Conservation (phyloP, 2,329 filamentous ascomycete genomes). For the Monilinia vaccinii-corymbosi region DNA sequence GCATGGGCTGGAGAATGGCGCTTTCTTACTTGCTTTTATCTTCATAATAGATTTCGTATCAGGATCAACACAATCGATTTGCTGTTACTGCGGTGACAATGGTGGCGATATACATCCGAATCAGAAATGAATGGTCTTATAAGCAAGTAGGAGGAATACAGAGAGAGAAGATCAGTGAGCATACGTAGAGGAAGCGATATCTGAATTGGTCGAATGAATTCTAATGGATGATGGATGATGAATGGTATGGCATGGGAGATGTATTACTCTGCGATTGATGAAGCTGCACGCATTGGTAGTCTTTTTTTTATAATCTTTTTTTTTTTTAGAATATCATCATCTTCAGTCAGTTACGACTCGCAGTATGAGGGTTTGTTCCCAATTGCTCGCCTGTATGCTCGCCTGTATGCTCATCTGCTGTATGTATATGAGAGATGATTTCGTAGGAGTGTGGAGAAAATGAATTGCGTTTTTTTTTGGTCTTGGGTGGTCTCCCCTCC, state of each 20-base stretch:
- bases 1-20: slow-evolving; percentile 23
- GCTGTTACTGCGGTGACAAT: not conserved
- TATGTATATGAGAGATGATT: not conserved
- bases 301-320: not conserved
- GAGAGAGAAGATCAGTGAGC: not conserved
- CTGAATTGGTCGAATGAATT: not conserved
- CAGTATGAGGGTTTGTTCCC: too few relatives aligned
- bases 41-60: not conserved
- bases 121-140: not conserved
- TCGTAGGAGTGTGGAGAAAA: too few relatives aligned
- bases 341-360: too few relatives aligned
- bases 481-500: not conserved
- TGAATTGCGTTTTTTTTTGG: too few relatives aligned
- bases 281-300: not conserved
- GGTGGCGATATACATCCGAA: not conserved
- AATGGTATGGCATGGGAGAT: not conserved
- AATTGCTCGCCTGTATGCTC: not conserved
- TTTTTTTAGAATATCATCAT: not conserved
- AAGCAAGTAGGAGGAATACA: not conserved
- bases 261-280: not conserved
- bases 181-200: not conserved
- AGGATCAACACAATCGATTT: not conserved
- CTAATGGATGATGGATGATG: not conserved
- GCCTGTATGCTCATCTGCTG: too few relatives aligned
- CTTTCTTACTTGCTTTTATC: slow-evolving; percentile 10